Evolutionary conservation across 2,329 filamentous ascomycete species (phyloP).

Genomic region (Fusarium miscanthi): DNA sequence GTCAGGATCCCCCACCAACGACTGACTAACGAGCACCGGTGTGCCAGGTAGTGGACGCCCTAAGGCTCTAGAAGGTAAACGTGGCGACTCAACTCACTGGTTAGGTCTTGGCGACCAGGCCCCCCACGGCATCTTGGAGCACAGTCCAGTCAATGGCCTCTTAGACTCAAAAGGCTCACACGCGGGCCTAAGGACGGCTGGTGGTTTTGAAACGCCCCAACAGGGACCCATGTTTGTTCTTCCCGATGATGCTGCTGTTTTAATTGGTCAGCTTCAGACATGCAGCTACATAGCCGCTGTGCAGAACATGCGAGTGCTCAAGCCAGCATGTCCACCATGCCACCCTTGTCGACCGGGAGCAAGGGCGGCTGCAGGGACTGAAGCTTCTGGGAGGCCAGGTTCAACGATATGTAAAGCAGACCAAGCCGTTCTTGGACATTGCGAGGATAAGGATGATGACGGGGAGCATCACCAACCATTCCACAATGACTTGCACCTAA

Average conservation of each 20-base stretch:
- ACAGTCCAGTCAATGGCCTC: constrained; percentile 33
- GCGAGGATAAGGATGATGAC: constrained; percentile 39
- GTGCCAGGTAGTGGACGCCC: constrained; percentile 36
- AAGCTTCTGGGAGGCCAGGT: constrained; percentile 35
- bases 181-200: constrained; percentile 33
- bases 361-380: constrained; percentile 48
- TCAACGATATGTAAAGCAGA: constrained; percentile 34
- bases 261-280: constrained; percentile 52
- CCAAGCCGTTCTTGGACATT: constrained; percentile 43
- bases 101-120: constrained; percentile 37
- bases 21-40: constrained; percentile 43
- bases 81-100: constrained; percentile 39
- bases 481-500: constrained; percentile 18
- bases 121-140: constrained; percentile 34
- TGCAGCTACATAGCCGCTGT: constrained; percentile 56
- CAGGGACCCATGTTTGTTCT: constrained; percentile 44
- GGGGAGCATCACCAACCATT: constrained; percentile 36
- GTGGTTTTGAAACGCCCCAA: constrained; percentile 48
- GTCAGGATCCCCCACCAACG: constrained; percentile 45
- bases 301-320: constrained; percentile 56
- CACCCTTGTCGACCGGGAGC: constrained; percentile 40
- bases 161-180: constrained; percentile 36
- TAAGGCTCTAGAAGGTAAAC: constrained; percentile 38
- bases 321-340: constrained; percentile 46
- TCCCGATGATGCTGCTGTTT: constrained; percentile 37